These are phyloP conservation scores for Strobilomyces confusus DNA, from an alignment of 768 basidiomycete genomes.

Conservation along the genomic window DNA sequence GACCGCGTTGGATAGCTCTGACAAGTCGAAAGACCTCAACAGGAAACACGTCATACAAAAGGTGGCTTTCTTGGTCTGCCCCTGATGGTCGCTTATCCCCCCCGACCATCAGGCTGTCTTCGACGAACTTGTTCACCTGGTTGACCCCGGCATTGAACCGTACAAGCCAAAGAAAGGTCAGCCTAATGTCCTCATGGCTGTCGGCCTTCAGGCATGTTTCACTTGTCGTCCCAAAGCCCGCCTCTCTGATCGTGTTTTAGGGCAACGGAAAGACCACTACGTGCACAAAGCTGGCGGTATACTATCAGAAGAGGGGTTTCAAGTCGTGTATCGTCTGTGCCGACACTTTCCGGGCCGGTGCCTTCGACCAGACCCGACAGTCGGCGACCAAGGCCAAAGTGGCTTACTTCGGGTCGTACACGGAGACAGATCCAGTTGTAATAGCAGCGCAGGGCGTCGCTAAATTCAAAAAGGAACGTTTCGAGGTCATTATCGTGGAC, in stretches of 20 bases:
- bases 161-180: conserved; percentile 97
- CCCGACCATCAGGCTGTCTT: conserved; percentile 71
- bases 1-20: conserved; percentile 65
- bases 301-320: conserved; percentile 96
- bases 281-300: conserved; percentile 96
- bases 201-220: conserved; percentile 79
- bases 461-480: conserved; percentile 97
- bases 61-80: conserved; percentile 36
- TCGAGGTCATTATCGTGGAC: conserved; percentile 98
- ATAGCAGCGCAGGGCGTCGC: conserved; percentile 93
- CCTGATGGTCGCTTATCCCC: conserved; percentile 8
- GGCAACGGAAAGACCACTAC: conserved; percentile 99
- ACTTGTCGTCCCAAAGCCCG: background rate
- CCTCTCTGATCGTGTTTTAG: conserved; percentile 36
- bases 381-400: conserved; percentile 99
- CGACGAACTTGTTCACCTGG: conserved; percentile 91
- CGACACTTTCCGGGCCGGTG: conserved; percentile 98
- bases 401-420: conserved; percentile 98
- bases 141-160: conserved; percentile 93
- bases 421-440: conserved; percentile 94
- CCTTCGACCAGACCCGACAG: conserved; percentile 98
- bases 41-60: conserved; percentile 90
- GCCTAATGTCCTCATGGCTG: conserved; percentile 93
- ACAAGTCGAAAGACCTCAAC: conserved; percentile 76
- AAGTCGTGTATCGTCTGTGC: conserved; percentile 97